Base-by-base conservation (phyloP, 2,329 filamentous ascomycete species). In the Talaromyces rugulosus region DNA sequence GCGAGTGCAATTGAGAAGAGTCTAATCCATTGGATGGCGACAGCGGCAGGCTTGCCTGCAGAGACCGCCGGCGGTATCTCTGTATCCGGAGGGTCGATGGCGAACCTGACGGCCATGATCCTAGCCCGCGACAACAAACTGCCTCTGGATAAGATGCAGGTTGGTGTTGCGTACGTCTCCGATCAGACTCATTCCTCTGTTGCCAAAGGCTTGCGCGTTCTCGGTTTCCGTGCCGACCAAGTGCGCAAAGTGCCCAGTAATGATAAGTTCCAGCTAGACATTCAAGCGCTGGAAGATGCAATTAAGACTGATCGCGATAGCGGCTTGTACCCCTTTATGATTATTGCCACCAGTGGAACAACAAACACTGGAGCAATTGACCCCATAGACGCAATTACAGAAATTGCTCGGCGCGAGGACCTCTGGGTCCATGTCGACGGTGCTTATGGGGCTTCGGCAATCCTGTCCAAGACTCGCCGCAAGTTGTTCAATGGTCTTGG, bases 391-490 rank as follows among this genome's bases (percentile, higher is more conserved):
- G 56, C 27, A 2, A 34, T 68, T 4, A 59, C 63, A 1, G 53
- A 62, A 4, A 57, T 69, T 11, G 63, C 62, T 1, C 36, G 54
- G 1, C 30, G 53, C 2, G 31, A 67, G 16, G 51, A 56, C 1
- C 34, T 69, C n/a, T 71, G 68, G 68, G 47, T 71, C 1, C 69
- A 71, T 56, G 63, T 71, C 1, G 68, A 71, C 27, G 67, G 65
- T 5, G 66, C 68, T 1, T 69, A 66, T 27, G 67, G 68, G 11
- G 67, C 63, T 6, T 69, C 67, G 0, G 59, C 61, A 2, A 56
- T 63, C 0, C 51, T 71, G 9, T 71, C 67, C 6, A 27, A 62
- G 5, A 58, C 59, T 0, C 55, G 62, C 4, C 30, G 42, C 9
- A 7, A 40, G 4, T 56, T 69, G 2, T 36, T 61, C 2, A 34